These are phyloP conservation scores for Curvularia sp. DNA, from an alignment of 2,329 filamentous ascomycete species.

Conservation along the genomic window DNA sequence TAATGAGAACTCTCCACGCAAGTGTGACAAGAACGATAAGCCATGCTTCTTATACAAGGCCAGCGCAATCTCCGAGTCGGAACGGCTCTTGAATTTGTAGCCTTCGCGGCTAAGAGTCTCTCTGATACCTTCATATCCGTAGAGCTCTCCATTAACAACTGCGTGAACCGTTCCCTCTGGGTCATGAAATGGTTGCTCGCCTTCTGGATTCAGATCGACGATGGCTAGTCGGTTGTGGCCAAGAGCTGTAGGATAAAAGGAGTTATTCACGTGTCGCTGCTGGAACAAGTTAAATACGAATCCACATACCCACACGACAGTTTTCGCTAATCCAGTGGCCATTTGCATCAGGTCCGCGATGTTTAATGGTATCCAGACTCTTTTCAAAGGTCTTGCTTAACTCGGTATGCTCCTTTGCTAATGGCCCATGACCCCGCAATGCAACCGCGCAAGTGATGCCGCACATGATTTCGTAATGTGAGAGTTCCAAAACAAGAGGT, in stretches of 20 bases:
- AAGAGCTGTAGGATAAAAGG: constrained; percentile 23
- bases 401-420: constrained; percentile 8
- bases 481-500: not conserved
- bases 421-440: constrained; percentile 20
- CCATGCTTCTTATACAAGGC: constrained; percentile 58
- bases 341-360: constrained; percentile 56
- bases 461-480: constrained; percentile 15
- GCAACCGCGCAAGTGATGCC: constrained; percentile 27
- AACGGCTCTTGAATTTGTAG: constrained; percentile 56
- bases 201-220: constrained; percentile 31
- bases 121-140: constrained; percentile 59
- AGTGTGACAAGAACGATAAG: constrained; percentile 53
- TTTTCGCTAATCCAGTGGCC: constrained; percentile 58
- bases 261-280: constrained; percentile 18
- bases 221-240: constrained; percentile 39
- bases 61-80: constrained; percentile 62
- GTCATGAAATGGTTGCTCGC: constrained; percentile 38
- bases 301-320: constrained; percentile 50
- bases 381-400: constrained; percentile 21
- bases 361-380: constrained; percentile 42
- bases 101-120: constrained; percentile 39
- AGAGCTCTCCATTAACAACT: constrained; percentile 68
- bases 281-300: not conserved
- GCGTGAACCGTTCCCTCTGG: constrained; percentile 53
- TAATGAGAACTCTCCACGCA: constrained; percentile 64